Evolutionary conservation across 176 grass and related monocot species (phyloP).

Genomic region (Hsuehochloa calcarea): DNA sequence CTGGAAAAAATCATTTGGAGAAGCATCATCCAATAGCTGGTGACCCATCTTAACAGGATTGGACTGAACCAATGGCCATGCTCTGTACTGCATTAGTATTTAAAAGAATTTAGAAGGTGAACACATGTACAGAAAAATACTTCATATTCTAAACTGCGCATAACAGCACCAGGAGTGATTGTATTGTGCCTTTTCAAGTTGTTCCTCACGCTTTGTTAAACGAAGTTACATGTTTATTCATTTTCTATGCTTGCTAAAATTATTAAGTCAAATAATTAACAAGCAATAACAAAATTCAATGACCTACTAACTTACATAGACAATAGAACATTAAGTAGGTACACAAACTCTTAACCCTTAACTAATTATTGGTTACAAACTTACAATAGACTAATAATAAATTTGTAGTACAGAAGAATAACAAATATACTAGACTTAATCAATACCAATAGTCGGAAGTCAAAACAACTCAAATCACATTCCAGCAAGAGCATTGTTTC

Average conservation of each 20-base stretch:
- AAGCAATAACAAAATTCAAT: conserved; percentile 16
- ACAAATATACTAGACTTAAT: conserved; percentile 12
- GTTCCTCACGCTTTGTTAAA: neutral
- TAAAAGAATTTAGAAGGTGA: conserved; percentile 20
- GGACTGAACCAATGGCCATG: conserved; percentile 53
- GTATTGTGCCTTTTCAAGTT: neutral
- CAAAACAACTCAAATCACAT: neutral
- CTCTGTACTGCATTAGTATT: conserved; percentile 55
- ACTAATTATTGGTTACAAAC: conserved; percentile 3
- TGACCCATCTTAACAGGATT: conserved; percentile 46
- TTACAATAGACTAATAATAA: neutral
- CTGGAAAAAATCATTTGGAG: conserved; percentile 46
- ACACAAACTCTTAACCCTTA: neutral
- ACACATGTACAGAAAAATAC: conserved; percentile 13
- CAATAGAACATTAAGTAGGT: neutral
- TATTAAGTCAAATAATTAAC: neutral
- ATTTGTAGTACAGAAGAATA: conserved; percentile 3
- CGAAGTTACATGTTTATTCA: neutral
- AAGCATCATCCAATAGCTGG: conserved; percentile 33
- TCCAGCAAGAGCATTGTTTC: conserved; percentile 17
- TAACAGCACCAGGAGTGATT: neutral
- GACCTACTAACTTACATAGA: conserved; percentile 1
- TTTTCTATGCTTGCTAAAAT: neutral
- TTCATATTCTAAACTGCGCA: neutral
- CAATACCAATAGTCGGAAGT: conserved; percentile 7